Base-by-base conservation (phyloP, 1,284 basidiomycete genomes). In the Porogramme epimiltina region DNA sequence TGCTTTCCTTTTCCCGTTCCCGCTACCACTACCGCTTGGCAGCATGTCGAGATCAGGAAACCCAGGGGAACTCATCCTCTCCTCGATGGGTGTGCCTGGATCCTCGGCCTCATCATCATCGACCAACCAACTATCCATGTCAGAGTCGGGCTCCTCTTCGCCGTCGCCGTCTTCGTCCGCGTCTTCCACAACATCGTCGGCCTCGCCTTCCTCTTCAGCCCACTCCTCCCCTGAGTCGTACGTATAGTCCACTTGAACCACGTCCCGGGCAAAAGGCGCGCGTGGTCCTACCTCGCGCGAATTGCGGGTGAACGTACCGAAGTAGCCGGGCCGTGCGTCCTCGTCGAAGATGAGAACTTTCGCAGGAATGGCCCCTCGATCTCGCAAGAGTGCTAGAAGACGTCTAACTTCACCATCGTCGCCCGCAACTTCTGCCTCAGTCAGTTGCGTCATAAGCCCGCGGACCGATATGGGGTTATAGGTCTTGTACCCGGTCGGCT, bases 211-310 rank as follows among this genome's bases (percentile, higher is more conserved):
- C 45, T 85, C 87, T 57, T 91, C 90, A 16, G 57, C 57, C 90
- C 91, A 93, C 62, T 93, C 91, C 59, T 83, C 90, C 18, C 89
- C 92, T 49, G 88, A 91, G 69, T 94, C 91, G 62, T 91, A 91
- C 13, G 79, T 77, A 67, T 95, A 95, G 69, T 95, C 90, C 48
- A 88, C 76, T 19, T 80, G 76, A 4, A 84, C 71, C 6, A 81
- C 73, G 62, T 95, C 93, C 55, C 79, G 78, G 3, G 76, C 80
- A 54, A 92, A 84, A 1, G 93, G 91, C 26, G 75, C 79, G n/a
- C 92, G 81, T 8, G 89, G 83, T 2, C 87, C 84, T 50, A 95
- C 81, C 45, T 81, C 69, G 15, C 74, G 74, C 20, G 89, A 91
- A 53, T 75, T 81, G 45, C 86, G 84, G 10, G 91, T 92, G 87